A percentile compares a stretch with the other conserved stretches of the same genome.
Evolutionary conservation across 306 rosid species (phyloP).

Genomic region (Morella rubra): DNA sequence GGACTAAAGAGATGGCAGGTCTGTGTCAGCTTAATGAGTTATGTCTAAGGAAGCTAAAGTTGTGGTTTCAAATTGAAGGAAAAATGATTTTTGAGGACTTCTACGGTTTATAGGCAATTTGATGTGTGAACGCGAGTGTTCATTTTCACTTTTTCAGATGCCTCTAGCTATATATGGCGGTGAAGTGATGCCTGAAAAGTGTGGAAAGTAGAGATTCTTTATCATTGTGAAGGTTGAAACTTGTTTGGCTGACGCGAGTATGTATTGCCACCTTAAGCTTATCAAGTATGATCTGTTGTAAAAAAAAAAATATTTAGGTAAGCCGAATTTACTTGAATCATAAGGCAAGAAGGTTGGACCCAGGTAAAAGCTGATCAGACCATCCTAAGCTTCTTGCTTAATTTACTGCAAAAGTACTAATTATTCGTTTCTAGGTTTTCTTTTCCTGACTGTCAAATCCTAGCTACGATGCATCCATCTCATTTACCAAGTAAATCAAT

Average conservation of each 20-base stretch:
- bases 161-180: background rate
- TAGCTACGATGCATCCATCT: background rate
- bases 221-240: no score
- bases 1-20: constrained; percentile 13
- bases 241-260: background rate
- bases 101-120: background rate
- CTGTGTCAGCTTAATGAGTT: constrained; percentile 21
- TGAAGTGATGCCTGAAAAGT: background rate
- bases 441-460: background rate
- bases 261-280: constrained; percentile 17
- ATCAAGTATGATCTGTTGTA: background rate
- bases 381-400: background rate
- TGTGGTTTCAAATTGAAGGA: constrained; percentile 8
- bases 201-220: background rate
- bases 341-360: background rate
- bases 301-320: background rate
- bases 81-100: background rate
- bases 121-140: background rate
- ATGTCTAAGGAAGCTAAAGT: constrained; percentile 18
- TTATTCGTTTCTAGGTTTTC: background rate
- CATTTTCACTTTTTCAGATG: background rate
- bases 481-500: background rate
- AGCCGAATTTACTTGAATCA: constrained; percentile 8
- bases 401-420: background rate
- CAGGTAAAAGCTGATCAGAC: background rate